A percentile compares a stretch with the other conserved stretches of the same genome.
These are phyloP conservation scores for Rhodamnia argentea DNA, from an alignment of 345 rosid species.

Conservation along the genomic window DNA sequence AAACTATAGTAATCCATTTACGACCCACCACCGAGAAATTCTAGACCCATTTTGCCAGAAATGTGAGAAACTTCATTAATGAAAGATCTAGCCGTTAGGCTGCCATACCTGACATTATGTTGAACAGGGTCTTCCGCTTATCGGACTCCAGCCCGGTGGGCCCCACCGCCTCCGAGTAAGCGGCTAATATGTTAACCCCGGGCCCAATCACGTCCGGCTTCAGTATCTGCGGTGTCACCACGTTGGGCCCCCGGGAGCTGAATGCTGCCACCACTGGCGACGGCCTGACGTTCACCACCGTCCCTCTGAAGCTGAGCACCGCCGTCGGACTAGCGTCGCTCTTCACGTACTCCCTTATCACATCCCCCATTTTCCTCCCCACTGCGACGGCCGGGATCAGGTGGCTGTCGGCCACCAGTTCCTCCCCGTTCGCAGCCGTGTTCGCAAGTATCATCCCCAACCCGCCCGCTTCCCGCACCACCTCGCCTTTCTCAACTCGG, in stretches of 20 bases:
- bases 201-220: conserved; percentile 96
- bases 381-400: conserved; percentile 68
- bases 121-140: conserved; percentile 47
- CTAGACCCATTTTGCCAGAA: too few relatives aligned
- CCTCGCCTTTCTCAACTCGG: conserved; percentile 77
- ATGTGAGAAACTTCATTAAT: background rate
- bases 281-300: conserved; percentile 48
- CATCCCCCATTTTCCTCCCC: conserved; percentile 54
- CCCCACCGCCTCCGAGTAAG: conserved; percentile 63
- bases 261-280: conserved; percentile 93
- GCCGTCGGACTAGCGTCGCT: conserved; percentile 44
- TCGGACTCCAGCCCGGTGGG: conserved; percentile 67
- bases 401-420: conserved; percentile 79
- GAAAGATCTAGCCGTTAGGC: conserved; percentile 9
- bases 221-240: conserved; percentile 65
- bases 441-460: conserved; percentile 82
- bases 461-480: conserved; percentile 79
- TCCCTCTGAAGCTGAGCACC: conserved; percentile 54
- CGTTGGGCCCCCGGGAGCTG: conserved; percentile 80
- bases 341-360: conserved; percentile 40
- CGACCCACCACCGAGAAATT: too few relatives aligned
- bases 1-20: too few relatives aligned
- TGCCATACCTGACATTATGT: conserved; percentile 71
- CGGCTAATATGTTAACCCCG: conserved; percentile 87
- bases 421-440: conserved; percentile 53